Base-by-base conservation (phyloP, 768 basidiomycete genomes). In the Boletus reticuloceps region DNA sequence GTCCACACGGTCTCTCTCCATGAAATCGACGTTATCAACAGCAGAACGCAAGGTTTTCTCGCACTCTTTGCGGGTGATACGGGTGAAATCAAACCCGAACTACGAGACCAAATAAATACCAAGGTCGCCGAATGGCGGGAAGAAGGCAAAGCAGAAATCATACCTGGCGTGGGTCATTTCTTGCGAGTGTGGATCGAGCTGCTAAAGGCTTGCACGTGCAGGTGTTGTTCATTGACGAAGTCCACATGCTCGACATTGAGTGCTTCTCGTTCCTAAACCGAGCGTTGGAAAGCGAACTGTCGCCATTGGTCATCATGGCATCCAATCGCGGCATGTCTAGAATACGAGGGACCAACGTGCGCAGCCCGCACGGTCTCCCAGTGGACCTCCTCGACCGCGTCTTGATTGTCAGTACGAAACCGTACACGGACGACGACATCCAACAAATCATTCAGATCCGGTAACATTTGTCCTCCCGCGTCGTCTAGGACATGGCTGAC, bases 241-340 rank as follows among this genome's bases (percentile, higher is more conserved):
- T 98, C 13, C 96, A 98, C 79, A 99, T 99, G 96, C 86, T 99
- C 61, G 96, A 99, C 71, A 98, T 99, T 58, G 96, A 98, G 70
- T 98, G 96, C 69, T 98, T 98, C 79, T 97, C 95, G 8, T 99
- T 95, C 81, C 79, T 99, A 56, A 99, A 99, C 70, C 85, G 96
- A 34, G 96, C 96, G 3, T 79, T 99, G 46, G 96, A 99, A 69
- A 86, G 87, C 56, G 95, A 96, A 58, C 79, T 98, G 1, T 87
- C 96, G 1, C 96, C 96, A 2, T 77, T 98, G 50, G 96, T 99
- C 37, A 94, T 99, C 64, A 98, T 99, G 96, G 96, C 96, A 1
- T 93, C 91, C 44, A 99, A 99, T 69, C 82, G 96, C 16, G 96
- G 96, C 6, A 94, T 94, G 82, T 85, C 94, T 6, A 82, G 91